Evolutionary conservation across 257 asterid genomes (phyloP), one percentile per base, ranked within the genome.

Genomic region (Penstemon barbatus): DNA sequence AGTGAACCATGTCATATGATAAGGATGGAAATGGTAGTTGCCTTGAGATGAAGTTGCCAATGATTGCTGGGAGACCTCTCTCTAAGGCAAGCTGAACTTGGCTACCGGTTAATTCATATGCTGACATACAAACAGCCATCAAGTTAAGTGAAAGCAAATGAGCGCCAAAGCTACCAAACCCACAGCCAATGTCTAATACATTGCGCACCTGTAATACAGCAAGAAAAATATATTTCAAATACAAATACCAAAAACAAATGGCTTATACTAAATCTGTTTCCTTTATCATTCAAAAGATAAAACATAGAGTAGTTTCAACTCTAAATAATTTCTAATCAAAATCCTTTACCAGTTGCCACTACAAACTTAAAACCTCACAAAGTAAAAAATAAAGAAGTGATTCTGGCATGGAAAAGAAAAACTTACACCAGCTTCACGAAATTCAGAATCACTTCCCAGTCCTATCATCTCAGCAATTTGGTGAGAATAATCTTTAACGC

Each of bases 11-110:
- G 83, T 85, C 97, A 84, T 86, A 94, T 11, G 99, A 89, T 52
- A 94, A 86, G 77, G 99, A 85, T 44, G 98, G 96, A 81, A 87
- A 78, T 65, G 99, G 98, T 49, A 94, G 91, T 76, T 94, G 98
- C 78, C 76, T 89, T 57, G 97, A 80, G 68, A 83, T 76, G 63
- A 94, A 91, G 76, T 79, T 81, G 78, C 96, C 99, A 68, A 91
- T 87, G 43, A 94, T 61, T 57, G 99, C 97, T 0, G 99, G 99
- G 75, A 94, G 98, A 72, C 99, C 99, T 80, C 99, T 89, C 85
- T 93, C 99, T 9, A 93, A 96, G 70, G 91, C 89, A 54, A 94
- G 80, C 80, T 94, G 99, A 69, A 91, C 97, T 84, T 94, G 99
- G 88, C 97, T 94, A 75, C 97, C 99, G 12, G 95, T 89, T 63